These are phyloP conservation scores for Trichophyton schoenleinii DNA, from an alignment of 2,329 filamentous ascomycete species.

Conservation along the genomic window DNA sequence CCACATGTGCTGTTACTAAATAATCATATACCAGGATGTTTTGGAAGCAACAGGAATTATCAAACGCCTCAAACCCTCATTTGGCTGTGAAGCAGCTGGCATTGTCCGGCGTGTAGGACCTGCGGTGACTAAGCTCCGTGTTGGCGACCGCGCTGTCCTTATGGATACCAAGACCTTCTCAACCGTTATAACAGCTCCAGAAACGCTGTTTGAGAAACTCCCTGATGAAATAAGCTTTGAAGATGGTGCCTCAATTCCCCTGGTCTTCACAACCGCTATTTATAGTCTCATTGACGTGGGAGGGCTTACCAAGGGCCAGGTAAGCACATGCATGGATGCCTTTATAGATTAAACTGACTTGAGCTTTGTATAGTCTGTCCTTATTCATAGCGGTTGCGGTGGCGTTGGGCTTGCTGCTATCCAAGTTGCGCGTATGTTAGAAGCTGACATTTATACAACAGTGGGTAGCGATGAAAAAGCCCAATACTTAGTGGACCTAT, in stretches of 20 bases:
- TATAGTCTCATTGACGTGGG: slow-evolving; percentile 11
- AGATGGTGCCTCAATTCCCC: slow-evolving; percentile 11
- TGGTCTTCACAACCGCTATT: slow-evolving; percentile 13
- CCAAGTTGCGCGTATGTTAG: slow-evolving; percentile 12
- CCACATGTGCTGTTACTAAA: no score
- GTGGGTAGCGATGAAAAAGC: slow-evolving; percentile 13
- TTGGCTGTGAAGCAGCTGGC: neutral
- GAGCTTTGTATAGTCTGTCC: no score
- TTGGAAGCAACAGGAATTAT: no score
- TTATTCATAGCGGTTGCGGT: slow-evolving; percentile 16
- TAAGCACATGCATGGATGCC: no score
- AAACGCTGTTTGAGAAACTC: no score
- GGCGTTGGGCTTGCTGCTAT: slow-evolving; percentile 17
- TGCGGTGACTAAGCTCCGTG: neutral
- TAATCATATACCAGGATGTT: no score
- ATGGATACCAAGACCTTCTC: no score
- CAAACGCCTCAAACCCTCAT: no score
- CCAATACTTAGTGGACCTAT: slow-evolving; percentile 10
- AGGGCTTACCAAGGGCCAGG: slow-evolving; percentile 10
- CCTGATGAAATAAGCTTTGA: no score
- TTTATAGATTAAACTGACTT: no score
- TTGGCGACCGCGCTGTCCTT: neutral
- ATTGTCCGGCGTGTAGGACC: neutral
- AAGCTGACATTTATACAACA: slow-evolving; percentile 16
- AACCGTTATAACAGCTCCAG: no score